Conservation (phyloP, 352 stramenopile genomes). For the Hyaloperonospora brassicae region DNA sequence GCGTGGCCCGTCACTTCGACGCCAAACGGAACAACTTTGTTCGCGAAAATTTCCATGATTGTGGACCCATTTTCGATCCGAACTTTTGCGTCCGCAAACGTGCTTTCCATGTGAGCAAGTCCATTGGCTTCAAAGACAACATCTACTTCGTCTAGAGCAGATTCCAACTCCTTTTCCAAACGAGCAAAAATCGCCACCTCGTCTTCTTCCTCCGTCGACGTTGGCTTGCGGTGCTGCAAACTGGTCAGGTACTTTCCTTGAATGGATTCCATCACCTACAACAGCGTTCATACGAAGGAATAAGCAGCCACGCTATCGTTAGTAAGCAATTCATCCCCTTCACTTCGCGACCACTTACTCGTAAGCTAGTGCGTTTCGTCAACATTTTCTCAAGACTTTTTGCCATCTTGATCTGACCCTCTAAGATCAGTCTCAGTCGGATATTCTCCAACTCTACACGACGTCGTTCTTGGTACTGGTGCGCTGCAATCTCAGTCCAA, state of each 20-base stretch:
- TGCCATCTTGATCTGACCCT: slow-evolving; percentile 61
- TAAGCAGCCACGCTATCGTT: slow-evolving; percentile 17
- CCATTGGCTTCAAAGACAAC: slow-evolving; percentile 43
- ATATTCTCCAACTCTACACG: slow-evolving; percentile 53
- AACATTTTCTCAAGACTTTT: slow-evolving; percentile 57
- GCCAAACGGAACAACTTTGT: slow-evolving; percentile 50
- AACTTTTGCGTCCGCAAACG: slow-evolving; percentile 42
- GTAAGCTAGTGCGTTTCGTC: slow-evolving; percentile 40
- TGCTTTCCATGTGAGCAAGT: slow-evolving; percentile 39
- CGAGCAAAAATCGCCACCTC: slow-evolving; percentile 43
- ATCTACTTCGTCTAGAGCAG: slow-evolving; percentile 38
- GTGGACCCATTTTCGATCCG: slow-evolving; percentile 34
- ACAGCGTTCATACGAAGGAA: slow-evolving; percentile 14
- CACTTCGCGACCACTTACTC: slow-evolving; percentile 17
- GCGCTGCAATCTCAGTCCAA: slow-evolving; percentile 45
- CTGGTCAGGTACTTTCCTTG: slow-evolving; percentile 35
- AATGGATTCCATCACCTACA: slow-evolving; percentile 42
- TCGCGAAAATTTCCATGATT: slow-evolving; percentile 49
- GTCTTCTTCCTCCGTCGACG: slow-evolving; percentile 32
- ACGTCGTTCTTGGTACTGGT: slow-evolving; percentile 42
- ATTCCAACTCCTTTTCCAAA: slow-evolving; percentile 35
- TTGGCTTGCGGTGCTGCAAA: slow-evolving; percentile 33
- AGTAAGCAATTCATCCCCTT: slow-evolving; percentile 10
- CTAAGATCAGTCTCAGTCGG: slow-evolving; percentile 44
- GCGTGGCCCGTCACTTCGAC: slow-evolving; percentile 31